A percentile compares a stretch with the other conserved stretches of the same genome.
Conservation (phyloP, 257 asterid species). For the Mitragyna speciosa region DNA sequence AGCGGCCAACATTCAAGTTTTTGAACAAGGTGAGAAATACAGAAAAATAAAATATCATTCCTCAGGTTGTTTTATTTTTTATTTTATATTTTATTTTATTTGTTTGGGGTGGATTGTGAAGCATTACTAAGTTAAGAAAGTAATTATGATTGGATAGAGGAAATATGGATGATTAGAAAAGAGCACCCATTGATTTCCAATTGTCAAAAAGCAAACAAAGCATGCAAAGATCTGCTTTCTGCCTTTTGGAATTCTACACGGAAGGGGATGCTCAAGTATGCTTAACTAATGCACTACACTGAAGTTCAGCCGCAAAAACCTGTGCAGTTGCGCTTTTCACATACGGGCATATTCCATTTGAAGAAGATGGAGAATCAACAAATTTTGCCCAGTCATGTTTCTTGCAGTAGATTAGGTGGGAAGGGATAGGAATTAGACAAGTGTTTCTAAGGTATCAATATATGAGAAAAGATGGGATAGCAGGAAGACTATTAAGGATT, state of each 20-base stretch:
- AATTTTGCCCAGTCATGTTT: not conserved
- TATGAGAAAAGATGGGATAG: no score
- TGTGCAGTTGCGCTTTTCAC: not conserved
- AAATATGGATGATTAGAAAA: not conserved
- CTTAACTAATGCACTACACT: not conserved
- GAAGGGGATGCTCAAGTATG: not conserved
- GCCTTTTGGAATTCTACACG: not conserved
- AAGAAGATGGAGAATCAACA: not conserved
- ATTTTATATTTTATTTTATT: no score
- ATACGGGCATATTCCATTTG: not conserved
- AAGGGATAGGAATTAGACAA: not conserved
- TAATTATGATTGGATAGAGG: not conserved
- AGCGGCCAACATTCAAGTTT: not conserved
- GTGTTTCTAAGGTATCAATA: no score
- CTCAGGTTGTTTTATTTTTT: not conserved
- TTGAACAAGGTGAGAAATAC: not conserved
- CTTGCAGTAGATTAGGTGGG: not conserved
- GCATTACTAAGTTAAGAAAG: not conserved
- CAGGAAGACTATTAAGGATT: no score
- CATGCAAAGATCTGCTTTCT: not conserved
- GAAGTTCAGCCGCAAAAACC: not conserved
- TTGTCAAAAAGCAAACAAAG: no score
- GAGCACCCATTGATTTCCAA: not conserved
- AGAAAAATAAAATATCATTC: not conserved
- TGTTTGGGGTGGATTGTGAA: not conserved